A percentile compares a stretch with the other conserved stretches of the same genome.
phyloP scores from a whole-genome alignment of 306 rosid genomes.

The Clitoria ternatea region DNA sequence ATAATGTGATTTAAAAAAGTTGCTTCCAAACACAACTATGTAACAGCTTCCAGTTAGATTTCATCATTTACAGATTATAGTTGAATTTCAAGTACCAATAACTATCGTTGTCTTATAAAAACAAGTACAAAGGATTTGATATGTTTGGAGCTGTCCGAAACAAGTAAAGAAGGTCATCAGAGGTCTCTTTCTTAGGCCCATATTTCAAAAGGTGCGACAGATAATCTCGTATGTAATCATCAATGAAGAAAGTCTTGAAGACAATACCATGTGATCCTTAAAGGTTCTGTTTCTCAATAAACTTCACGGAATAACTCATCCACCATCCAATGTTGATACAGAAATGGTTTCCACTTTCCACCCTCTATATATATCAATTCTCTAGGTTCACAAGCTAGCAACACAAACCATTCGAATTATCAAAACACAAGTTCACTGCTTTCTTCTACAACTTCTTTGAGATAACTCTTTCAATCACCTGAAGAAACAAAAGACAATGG shows the following conservation, averaged over 20 bases:
- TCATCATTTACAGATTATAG: neutral
- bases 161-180: neutral
- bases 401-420: slow-evolving; percentile 1
- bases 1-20: neutral
- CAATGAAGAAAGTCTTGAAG: neutral
- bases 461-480: neutral
- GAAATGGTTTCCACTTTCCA: neutral
- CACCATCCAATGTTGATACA: neutral
- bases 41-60: neutral
- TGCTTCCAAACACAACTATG: neutral
- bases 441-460: neutral
- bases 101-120: neutral
- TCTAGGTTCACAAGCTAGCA: slow-evolving; percentile 1
- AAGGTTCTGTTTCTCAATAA: neutral
- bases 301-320: neutral
- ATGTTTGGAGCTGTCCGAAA: neutral
- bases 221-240: neutral
- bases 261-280: slow-evolving; percentile 19
- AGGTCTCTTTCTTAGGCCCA: neutral
- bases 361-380: neutral
- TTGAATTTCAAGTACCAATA: neutral
- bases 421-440: neutral
- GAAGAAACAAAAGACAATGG: slow-evolving; percentile 27
- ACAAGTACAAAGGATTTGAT: neutral
- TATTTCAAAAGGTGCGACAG: neutral